Base-by-base conservation (phyloP, 768 basidiomycete species). In the Lyophyllum decastes region DNA sequence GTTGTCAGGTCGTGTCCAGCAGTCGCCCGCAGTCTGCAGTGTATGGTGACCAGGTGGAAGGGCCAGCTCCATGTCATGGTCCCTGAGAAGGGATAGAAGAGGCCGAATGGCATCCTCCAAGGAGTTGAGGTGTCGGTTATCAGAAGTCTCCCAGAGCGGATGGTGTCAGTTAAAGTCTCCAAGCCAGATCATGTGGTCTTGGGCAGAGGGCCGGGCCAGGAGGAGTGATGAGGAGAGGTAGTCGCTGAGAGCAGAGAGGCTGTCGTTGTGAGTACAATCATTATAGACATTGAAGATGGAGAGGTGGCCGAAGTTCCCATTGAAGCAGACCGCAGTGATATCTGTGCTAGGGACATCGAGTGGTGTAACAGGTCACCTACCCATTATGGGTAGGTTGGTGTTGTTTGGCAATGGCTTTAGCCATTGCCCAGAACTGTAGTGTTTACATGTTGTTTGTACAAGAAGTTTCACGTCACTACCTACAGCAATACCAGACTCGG, bases 221-320 rank as follows among this genome's bases (percentile, higher is more conserved):
- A 4, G 30, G 30, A 30, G 30, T 4, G 30, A 30, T 4, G 30
- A 30, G 30, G 30, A 30, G 10, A 55, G 49, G 49, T 19, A 52
- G 2, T 0, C 3, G 25, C 17, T 8, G 19, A 59, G 51, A 7
- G 19, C 10, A 4, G 24, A 35, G 1, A 57, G 47, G 35, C 8
- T 43, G 11, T 54, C 27, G 22, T 59, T 60, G 24, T 63, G 52
- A 2, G 44, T 40, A n/a, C 51, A 53, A 26, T 52, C 54, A 26
- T 62, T 61, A 21, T 60, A 58, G 5, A 63, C 16, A n/a, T 55
- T 57, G 27, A 57, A 47, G 0, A 62, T 5, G 1, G n/a, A 33
- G 1, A 45, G 17, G 25, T 16, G 25, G 1, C 59, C 55, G 25
- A 19, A 30, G 6, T 33, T n/a, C 4, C 52, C 25, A 1, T 43